Evolutionary conservation across 768 basidiomycete genomes (phyloP).

Genomic region (Fomitopsis serialis): DNA sequence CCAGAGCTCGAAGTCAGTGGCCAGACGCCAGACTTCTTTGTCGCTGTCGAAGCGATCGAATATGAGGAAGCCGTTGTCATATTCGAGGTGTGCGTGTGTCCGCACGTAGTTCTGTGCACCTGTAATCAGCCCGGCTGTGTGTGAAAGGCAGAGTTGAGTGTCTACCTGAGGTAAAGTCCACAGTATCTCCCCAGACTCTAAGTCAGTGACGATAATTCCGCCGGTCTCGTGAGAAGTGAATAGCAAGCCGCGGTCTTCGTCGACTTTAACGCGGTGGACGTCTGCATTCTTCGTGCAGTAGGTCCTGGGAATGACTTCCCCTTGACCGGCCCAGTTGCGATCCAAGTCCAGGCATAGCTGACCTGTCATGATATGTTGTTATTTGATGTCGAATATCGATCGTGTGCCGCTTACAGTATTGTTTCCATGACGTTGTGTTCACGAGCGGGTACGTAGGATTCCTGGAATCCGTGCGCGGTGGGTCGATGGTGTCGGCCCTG

Average conservation of each 20-base stretch:
- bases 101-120: constrained; percentile 43
- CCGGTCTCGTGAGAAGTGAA: constrained; percentile 48
- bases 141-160: neutral
- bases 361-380: constrained; percentile 36
- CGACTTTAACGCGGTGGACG: constrained; percentile 76
- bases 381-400: neutral
- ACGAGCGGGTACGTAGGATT: constrained; percentile 32
- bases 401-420: constrained; percentile 44
- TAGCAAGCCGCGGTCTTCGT: constrained; percentile 53
- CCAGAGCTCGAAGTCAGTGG: constrained; percentile 20
- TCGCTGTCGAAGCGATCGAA: constrained; percentile 53
- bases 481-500: constrained; percentile 6
- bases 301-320: constrained; percentile 33
- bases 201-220: constrained; percentile 54
- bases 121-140: constrained; percentile 10
- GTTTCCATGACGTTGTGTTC: constrained; percentile 47
- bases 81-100: constrained; percentile 65
- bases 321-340: constrained; percentile 51
- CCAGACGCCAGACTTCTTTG: constrained; percentile 70
- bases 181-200: constrained; percentile 41
- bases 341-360: constrained; percentile 38
- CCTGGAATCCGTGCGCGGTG: constrained; percentile 25
- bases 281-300: constrained; percentile 28
- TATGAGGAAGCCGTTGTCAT: constrained; percentile 62
- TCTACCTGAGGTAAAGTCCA: constrained; percentile 58